These are phyloP conservation scores for Parasitella parasitica DNA, from an alignment of 371 early-diverging fungal species.

Conservation along the genomic window DNA sequence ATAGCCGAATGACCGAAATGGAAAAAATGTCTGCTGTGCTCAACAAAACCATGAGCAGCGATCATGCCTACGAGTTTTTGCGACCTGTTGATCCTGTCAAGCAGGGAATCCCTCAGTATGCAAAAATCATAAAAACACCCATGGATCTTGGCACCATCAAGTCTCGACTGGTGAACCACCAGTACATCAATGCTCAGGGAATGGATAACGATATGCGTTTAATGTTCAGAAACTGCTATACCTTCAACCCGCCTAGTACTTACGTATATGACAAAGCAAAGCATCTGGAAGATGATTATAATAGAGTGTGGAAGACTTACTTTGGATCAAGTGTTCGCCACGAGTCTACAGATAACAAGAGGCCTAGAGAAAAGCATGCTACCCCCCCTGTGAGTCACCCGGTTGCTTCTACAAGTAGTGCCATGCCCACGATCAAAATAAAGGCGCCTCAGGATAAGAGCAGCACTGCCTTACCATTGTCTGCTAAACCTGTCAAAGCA, in stretches of 20 bases:
- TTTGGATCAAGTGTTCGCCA: constrained; percentile 37
- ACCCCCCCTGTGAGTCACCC: not conserved
- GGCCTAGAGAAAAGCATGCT: constrained; percentile 14
- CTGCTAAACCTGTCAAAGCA: not conserved
- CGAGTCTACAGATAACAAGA: constrained; percentile 5
- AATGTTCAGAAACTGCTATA: constrained; percentile 55
- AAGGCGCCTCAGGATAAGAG: not conserved
- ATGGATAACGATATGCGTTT: constrained; percentile 51
- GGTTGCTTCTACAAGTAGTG: not conserved
- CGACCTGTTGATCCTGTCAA: constrained; percentile 52
- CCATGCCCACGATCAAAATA: not conserved
- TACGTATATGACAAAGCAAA: constrained; percentile 73
- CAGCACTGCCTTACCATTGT: not conserved
- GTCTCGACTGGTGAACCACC: constrained; percentile 54
- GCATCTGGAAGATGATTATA: constrained; percentile 59
- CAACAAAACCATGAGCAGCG: constrained; percentile 30
- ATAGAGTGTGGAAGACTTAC: constrained; percentile 46
- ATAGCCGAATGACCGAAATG: constrained; percentile 15
- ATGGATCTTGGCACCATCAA: constrained; percentile 97
- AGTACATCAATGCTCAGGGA: constrained; percentile 43
- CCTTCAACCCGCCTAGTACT: constrained; percentile 77
- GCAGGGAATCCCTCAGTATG: constrained; percentile 65
- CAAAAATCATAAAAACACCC: constrained; percentile 85
- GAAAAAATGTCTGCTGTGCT: constrained; percentile 35
- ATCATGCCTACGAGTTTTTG: constrained; percentile 43